Evolutionary conservation across 1,284 basidiomycete species (phyloP).

Genomic region (Trichosporon sp.): DNA sequence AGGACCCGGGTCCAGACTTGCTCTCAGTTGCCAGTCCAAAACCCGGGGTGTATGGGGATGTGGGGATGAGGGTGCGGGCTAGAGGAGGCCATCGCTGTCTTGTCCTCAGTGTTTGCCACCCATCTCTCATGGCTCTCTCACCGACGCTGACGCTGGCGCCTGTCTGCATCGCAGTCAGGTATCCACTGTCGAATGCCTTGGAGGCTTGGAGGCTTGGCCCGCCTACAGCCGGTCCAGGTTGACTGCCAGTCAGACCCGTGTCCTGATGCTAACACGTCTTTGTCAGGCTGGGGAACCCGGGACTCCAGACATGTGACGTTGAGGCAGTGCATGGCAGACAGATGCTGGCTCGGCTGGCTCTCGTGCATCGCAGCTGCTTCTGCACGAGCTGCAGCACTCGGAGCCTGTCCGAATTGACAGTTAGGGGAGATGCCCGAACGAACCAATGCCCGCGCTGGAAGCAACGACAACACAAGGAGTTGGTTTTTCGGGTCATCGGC

Average conservation of each 20-base stretch:
- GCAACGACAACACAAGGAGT: too few species aligned
- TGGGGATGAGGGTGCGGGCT: background rate
- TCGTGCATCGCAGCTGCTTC: background rate
- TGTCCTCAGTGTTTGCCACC: background rate
- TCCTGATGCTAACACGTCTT: background rate
- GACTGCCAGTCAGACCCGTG: background rate
- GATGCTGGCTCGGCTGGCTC: background rate
- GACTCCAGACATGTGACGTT: background rate
- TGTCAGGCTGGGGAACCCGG: slow-evolving; percentile 5
- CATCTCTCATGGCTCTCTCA: background rate
- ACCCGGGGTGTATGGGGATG: background rate
- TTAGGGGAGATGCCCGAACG: background rate
- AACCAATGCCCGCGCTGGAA: too few species aligned
- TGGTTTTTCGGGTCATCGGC: background rate
- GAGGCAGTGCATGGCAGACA: background rate
- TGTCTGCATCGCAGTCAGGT: too few species aligned
- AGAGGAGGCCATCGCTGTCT: background rate
- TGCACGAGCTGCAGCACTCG: too few species aligned
- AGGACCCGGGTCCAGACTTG: background rate
- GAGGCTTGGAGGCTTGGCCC: background rate
- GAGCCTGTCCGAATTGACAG: background rate
- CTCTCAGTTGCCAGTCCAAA: too few species aligned
- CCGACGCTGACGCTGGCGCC: background rate
- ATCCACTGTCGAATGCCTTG: too few species aligned
- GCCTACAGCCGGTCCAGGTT: background rate